Conservation (phyloP, 208 protist species). For the Acanthamoeba healyi region DNA sequence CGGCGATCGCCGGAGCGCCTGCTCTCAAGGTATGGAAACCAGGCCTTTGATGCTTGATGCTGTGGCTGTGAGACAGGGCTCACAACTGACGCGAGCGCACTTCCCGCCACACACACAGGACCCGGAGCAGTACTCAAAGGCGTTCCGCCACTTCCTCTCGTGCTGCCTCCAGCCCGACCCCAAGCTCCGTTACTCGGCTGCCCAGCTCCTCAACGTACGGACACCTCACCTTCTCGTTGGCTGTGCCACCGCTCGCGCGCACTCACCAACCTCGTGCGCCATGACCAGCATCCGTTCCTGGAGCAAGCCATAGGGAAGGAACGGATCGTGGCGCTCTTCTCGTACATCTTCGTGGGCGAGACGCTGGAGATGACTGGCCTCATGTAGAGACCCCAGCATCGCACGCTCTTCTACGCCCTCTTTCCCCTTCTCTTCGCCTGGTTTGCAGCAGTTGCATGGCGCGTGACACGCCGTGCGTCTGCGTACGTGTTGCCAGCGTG, state of each 20-base stretch:
- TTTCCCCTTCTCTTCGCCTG: neutral
- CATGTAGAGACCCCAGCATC: neutral
- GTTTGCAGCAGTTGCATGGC: too few relatives aligned
- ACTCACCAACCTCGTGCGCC: neutral
- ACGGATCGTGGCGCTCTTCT: slow-evolving; percentile 22
- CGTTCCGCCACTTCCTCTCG: slow-evolving; percentile 51
- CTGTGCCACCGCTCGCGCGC: neutral
- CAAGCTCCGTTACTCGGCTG: slow-evolving; percentile 22
- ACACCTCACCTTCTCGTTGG: neutral
- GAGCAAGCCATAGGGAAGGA: slow-evolving; percentile 21
- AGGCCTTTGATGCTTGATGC: too few relatives aligned
- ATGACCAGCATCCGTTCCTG: slow-evolving; percentile 41
- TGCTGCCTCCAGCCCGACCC: slow-evolving; percentile 58
- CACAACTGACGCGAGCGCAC: neutral
- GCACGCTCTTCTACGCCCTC: neutral
- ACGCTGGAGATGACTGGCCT: slow-evolving; percentile 12
- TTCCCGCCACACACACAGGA: neutral
- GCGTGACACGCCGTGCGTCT: too few relatives aligned
- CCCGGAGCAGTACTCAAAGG: slow-evolving; percentile 33
- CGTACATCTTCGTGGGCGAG: slow-evolving; percentile 46
- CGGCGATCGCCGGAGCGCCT: neutral
- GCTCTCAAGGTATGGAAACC: neutral
- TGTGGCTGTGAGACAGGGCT: neutral
- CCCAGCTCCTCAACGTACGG: slow-evolving; percentile 32
- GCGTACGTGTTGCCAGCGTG: too few relatives aligned